Percentiles rank a stretch among this genome's conserved stretches.
Evolutionary conservation across 176 grass and related monocot species (phyloP).

Genomic region (Ensete ventricosum): DNA sequence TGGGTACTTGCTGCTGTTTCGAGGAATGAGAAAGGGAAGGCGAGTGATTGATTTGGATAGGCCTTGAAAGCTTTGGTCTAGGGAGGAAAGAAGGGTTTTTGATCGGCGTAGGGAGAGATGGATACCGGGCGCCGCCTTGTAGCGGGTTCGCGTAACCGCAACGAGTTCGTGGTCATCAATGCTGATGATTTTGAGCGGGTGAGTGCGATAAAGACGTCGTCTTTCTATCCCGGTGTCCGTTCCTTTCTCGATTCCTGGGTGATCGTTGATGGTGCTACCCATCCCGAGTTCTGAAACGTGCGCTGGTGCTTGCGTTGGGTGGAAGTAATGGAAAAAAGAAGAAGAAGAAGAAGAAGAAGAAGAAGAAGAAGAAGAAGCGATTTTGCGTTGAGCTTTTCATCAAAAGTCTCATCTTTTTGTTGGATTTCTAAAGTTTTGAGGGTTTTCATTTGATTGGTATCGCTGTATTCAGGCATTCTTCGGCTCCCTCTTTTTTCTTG

Average conservation of each 20-base stretch:
- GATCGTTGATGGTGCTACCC: not conserved
- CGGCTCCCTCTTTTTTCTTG: not conserved
- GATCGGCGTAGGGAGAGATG: constrained; percentile 18
- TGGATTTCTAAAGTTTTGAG: not conserved
- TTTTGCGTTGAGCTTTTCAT: not conserved
- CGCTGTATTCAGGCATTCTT: not conserved
- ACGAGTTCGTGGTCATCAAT: constrained; percentile 41
- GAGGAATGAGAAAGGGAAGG: not conserved
- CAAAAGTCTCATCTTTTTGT: not conserved
- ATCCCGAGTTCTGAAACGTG: not conserved
- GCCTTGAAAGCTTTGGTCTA: too few relatives aligned
- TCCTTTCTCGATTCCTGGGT: not conserved
- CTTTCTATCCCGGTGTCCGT: not conserved
- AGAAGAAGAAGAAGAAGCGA: too few relatives aligned
- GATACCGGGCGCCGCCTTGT: constrained; percentile 30
- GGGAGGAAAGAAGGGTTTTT: not conserved
- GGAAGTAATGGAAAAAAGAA: not conserved
- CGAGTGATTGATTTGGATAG: not conserved
- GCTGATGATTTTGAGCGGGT: constrained; percentile 36
- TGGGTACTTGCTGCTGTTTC: not conserved
- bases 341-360: too few relatives aligned
- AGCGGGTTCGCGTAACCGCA: constrained; percentile 28
- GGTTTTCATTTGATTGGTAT: not conserved
- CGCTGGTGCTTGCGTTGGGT: not conserved
- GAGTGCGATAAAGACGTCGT: constrained; percentile 1